Evolutionary conservation across 495 filamentous ascomycete species (phyloP), one percentile per base, ranked within the genome.

Genomic region (Penicillium ucsense): DNA sequence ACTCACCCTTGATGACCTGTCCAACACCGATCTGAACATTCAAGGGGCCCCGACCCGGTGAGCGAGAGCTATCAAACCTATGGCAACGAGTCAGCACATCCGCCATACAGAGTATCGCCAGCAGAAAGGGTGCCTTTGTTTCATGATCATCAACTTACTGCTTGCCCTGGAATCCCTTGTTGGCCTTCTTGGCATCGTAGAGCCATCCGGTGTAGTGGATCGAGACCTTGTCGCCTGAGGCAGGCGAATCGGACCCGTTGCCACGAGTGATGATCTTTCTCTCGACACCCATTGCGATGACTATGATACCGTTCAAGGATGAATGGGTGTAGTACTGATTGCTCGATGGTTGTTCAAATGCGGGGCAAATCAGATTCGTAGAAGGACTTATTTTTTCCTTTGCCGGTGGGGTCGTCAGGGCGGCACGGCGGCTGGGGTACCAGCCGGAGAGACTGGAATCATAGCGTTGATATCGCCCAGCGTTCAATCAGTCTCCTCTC

Each of bases 141-240:
- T 31, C 20, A 32, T 34, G 27, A 41, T 43, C 20, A 49, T 3
- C 27, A 41, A 30, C 72, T 46, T 64, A 80, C 77, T 74, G 55
- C 36, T 62, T 68, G 49, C 76, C 76, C 66, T 72, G 73, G 52
- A 59, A 60, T 49, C 69, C 48, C 41, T 75, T 68, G 43, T 64
- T 57, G 6, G 64, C 41, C 62, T 78, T 70, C 46, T 56, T 62
- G n/a, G 67, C 61, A 54, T 90, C 84, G 67, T 84, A 83, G 36
- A 92, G 74, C 68, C 78, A 89, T 54, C 88, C 88, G 11, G 83
- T 89, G 72, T 92, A 94, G 64, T 85, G 82, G 54, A 94, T 90
- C 55, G 75, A 77, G 57, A 92, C 84, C n/a, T 60, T 71, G 63
- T 89, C 80, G 34, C 85, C 83, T 12, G 61, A 60, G 48, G 66